Percentiles rank a stretch among this genome's conserved stretches.
Conservation (phyloP, 495 filamentous ascomycete species). For the Neurospora sp. region DNA sequence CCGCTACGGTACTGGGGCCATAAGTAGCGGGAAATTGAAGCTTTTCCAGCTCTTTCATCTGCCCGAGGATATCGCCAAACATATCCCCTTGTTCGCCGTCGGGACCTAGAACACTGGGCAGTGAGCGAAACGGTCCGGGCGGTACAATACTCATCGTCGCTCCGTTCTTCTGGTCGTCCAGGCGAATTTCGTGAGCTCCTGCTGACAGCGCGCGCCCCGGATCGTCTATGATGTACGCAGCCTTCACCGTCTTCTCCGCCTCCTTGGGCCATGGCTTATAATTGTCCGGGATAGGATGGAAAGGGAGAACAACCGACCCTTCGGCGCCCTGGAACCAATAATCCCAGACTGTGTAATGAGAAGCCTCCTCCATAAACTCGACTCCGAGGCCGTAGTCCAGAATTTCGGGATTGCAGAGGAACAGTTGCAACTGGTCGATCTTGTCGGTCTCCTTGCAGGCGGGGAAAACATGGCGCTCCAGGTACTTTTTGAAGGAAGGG, state of each 20-base stretch:
- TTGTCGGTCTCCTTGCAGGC: not conserved
- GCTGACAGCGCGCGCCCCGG: not conserved
- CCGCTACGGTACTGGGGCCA: not conserved
- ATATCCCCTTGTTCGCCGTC: not conserved
- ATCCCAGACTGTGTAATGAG: conserved; percentile 1
- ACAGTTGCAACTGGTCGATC: not conserved
- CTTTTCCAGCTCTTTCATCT: not conserved
- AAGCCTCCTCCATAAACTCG: not conserved
- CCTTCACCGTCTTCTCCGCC: not conserved
- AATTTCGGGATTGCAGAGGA: conserved; percentile 3
- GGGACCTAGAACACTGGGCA: not conserved
- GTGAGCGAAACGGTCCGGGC: not conserved
- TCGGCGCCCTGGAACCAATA: not conserved
- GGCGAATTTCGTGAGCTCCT: not conserved
- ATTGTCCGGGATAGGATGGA: not conserved
- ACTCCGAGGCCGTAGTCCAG: not conserved
- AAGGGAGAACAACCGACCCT: not conserved
- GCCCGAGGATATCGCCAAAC: not conserved
- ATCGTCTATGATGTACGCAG: not conserved
- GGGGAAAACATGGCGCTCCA: conserved; percentile 4
- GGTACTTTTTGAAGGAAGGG: conserved; percentile 3
- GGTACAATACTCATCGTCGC: not conserved
- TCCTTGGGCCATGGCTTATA: not conserved
- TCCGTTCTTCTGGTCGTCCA: not conserved
- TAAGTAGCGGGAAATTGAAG: not conserved